These are phyloP conservation scores for Reticulascus tulasneorum DNA, from an alignment of 2,329 filamentous ascomycete genomes.

Conservation along the genomic window DNA sequence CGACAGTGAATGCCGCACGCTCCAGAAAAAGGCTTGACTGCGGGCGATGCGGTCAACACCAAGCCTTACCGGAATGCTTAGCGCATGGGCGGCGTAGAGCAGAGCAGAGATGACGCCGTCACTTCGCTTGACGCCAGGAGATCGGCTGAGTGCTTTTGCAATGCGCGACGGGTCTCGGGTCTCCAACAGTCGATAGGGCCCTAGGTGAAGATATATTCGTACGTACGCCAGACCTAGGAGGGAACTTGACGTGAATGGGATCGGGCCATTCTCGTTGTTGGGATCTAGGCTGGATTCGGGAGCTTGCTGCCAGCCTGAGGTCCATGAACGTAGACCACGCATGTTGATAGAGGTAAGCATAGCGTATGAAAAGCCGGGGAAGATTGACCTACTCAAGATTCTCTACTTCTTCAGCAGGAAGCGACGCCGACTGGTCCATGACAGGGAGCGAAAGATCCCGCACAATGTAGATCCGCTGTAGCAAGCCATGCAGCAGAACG, in stretches of 20 bases:
- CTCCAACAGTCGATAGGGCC: constrained; percentile 37
- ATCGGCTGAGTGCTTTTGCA: constrained; percentile 30
- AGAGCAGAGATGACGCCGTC: constrained; percentile 45
- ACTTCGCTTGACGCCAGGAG: constrained; percentile 40
- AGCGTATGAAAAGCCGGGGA: neutral
- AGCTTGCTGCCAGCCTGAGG: constrained; percentile 33
- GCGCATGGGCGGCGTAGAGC: constrained; percentile 49
- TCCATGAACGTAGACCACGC: constrained; percentile 31
- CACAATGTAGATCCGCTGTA: constrained; percentile 34
- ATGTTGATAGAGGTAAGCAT: constrained; percentile 12
- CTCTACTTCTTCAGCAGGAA: constrained; percentile 30
- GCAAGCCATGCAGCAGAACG: constrained; percentile 29
- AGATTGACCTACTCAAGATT: constrained; percentile 29
- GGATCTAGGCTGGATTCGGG: constrained; percentile 34
- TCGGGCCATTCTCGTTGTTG: constrained; percentile 35
- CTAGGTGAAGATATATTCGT: constrained; percentile 40
- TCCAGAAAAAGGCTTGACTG: constrained; percentile 55
- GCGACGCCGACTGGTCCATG: constrained; percentile 23
- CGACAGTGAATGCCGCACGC: constrained; percentile 51
- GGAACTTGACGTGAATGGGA: constrained; percentile 41
- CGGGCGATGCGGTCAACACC: constrained; percentile 51
- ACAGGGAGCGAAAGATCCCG: constrained; percentile 31
- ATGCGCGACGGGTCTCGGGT: constrained; percentile 37
- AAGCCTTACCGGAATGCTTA: constrained; percentile 52
- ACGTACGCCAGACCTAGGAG: constrained; percentile 42